Evolutionary conservation across 345 rosid species (phyloP).

Genomic region (Citrus medica): DNA sequence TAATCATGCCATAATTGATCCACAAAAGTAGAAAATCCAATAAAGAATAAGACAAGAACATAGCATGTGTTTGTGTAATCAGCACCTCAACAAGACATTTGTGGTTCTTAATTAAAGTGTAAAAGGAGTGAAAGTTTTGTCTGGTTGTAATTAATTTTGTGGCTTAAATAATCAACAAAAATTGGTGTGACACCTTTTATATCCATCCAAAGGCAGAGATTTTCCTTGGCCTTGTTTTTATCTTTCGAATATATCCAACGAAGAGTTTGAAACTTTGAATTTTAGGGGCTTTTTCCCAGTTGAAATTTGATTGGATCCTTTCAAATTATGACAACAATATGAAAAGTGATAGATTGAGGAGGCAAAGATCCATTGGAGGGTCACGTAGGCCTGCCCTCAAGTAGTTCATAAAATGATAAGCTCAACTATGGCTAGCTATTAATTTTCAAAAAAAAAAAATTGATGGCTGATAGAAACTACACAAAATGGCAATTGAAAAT

Average conservation of each 20-base stretch:
- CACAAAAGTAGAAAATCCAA: neutral
- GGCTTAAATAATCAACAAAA: neutral
- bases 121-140: neutral
- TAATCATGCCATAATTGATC: neutral
- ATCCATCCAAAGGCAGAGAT: neutral
- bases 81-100: neutral
- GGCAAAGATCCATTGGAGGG: constrained; percentile 7
- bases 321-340: neutral
- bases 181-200: neutral
- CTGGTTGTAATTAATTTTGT: neutral
- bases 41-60: constrained; percentile 1
- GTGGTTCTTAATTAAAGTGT: constrained; percentile 18
- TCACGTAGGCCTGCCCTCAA: constrained; percentile 6
- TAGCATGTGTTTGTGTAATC: neutral
- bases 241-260: neutral
- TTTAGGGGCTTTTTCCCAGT: neutral
- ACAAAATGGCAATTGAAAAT: neutral
- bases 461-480: neutral
- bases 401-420: neutral
- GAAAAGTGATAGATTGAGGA: neutral
- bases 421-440: neutral
- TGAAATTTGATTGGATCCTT: constrained; percentile 8
- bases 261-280: constrained; percentile 3
- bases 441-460: neutral
- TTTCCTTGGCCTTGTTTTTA: neutral